Conservation (phyloP, 805 yeast species). For the Hemisphaericaspora nanyangensis region DNA sequence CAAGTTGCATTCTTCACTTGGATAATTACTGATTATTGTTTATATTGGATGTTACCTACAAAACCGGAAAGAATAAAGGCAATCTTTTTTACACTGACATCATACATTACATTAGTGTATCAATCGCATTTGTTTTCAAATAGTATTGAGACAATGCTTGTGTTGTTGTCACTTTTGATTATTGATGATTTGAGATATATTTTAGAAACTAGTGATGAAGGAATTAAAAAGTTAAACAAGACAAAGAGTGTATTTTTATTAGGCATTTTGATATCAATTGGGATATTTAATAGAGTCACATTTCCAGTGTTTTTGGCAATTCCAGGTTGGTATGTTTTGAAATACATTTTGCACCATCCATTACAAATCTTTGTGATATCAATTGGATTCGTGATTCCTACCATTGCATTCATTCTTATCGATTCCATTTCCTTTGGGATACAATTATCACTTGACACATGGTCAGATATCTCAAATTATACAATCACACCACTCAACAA, state of each 20-base stretch:
- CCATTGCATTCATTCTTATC: constrained; percentile 36
- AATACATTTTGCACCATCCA: constrained; percentile 35
- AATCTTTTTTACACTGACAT: constrained; percentile 46
- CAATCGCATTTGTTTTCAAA: constrained; percentile 92
- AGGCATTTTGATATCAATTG: constrained; percentile 57
- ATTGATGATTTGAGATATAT: constrained; percentile 40
- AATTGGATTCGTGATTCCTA: constrained; percentile 30
- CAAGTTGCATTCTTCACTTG: constrained; percentile 39
- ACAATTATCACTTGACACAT: not conserved
- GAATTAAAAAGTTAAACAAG: not conserved
- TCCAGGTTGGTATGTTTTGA: constrained; percentile 51
- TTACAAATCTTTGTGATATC: constrained; percentile 25
- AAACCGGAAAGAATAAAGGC: constrained; percentile 49
- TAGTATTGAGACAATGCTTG: constrained; percentile 64
- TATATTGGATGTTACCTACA: constrained; percentile 46
- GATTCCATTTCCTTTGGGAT: constrained; percentile 50
- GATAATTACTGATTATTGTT: constrained; percentile 36
- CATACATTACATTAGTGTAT: constrained; percentile 70
- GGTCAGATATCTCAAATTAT: constrained; percentile 17
- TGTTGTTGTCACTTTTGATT: constrained; percentile 48
- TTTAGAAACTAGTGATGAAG: constrained; percentile 9
- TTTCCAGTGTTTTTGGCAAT: constrained; percentile 70
- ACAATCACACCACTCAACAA: constrained; percentile 77
- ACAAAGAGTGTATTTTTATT: constrained; percentile 18
- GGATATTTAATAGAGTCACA: constrained; percentile 81